Evolutionary conservation across 345 rosid genomes (phyloP).

Genomic region (Theobroma cacao): DNA sequence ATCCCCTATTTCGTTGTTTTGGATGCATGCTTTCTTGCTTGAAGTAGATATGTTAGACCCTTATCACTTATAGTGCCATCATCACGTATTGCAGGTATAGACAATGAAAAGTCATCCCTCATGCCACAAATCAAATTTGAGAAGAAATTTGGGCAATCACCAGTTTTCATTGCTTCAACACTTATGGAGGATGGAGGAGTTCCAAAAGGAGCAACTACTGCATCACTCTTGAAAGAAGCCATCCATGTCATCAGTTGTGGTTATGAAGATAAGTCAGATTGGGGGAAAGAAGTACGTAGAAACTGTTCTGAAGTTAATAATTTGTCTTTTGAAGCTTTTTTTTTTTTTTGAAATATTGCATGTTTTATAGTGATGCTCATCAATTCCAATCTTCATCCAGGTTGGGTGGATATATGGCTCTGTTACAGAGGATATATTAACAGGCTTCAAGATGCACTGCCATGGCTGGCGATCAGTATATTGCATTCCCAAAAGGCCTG

Average conservation of each 20-base stretch:
- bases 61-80: neutral
- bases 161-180: slow-evolving; percentile 48
- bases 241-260: slow-evolving; percentile 71
- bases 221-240: slow-evolving; percentile 67
- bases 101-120: slow-evolving; percentile 41
- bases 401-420: slow-evolving; percentile 86
- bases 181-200: slow-evolving; percentile 55
- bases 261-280: slow-evolving; percentile 69
- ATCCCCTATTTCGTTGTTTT: neutral
- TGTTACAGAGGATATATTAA: slow-evolving; percentile 70
- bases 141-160: slow-evolving; percentile 60
- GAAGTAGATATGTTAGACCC: neutral
- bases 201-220: slow-evolving; percentile 44
- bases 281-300: slow-evolving; percentile 61
- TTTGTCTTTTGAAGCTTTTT: neutral
- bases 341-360: neutral
- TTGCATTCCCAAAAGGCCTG: slow-evolving; percentile 59
- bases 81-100: slow-evolving; percentile 34
- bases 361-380: neutral
- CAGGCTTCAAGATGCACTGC: slow-evolving; percentile 80
- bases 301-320: neutral
- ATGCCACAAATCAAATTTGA: slow-evolving; percentile 50
- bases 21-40: neutral
- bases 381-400: slow-evolving; percentile 19
- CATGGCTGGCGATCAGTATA: slow-evolving; percentile 80